Percentiles rank a stretch among this genome's conserved stretches.
phyloP scores from a whole-genome alignment of 2,329 filamentous ascomycete genomes.

The Fusarium staphyleae region DNA sequence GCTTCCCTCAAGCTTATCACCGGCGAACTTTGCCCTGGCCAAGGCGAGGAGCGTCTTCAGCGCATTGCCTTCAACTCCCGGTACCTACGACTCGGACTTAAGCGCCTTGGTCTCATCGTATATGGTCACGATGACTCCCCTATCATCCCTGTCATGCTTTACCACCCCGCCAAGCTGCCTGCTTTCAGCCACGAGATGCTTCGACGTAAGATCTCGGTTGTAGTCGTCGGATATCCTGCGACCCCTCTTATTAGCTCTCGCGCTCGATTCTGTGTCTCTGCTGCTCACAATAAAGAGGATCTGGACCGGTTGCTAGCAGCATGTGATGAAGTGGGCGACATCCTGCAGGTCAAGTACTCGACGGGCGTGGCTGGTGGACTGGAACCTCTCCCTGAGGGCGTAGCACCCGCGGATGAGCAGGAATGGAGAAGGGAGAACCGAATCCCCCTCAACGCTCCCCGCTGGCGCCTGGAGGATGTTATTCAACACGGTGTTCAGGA shows the following conservation, averaged over 20 bases:
- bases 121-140: conserved; percentile 98
- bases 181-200: conserved; percentile 99
- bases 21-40: conserved; percentile 85
- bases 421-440: conserved; percentile 69
- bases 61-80: conserved; percentile 97
- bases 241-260: conserved; percentile 95
- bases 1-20: conserved; percentile 87
- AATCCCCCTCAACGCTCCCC: conserved; percentile 75
- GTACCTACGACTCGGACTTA: conserved; percentile 95
- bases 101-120: conserved; percentile 94
- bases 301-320: conserved; percentile 87
- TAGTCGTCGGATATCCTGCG: conserved; percentile 95
- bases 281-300: conserved; percentile 98
- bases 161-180: conserved; percentile 98
- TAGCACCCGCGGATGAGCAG: conserved; percentile 74
- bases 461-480: conserved; percentile 87
- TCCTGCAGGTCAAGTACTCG: conserved; percentile 96
- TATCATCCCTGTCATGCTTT: conserved; percentile 92
- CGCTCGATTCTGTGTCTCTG: conserved; percentile 93
- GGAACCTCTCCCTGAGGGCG: conserved; percentile 74
- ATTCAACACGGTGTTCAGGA: conserved; percentile 77
- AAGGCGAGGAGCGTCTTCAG: conserved; percentile 94
- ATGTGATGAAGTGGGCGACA: conserved; percentile 90
- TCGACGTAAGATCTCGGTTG: conserved; percentile 94
- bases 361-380: conserved; percentile 91